These are phyloP conservation scores for Danielia oregonensis DNA, from an alignment of 805 yeast species.

Conservation along the genomic window DNA sequence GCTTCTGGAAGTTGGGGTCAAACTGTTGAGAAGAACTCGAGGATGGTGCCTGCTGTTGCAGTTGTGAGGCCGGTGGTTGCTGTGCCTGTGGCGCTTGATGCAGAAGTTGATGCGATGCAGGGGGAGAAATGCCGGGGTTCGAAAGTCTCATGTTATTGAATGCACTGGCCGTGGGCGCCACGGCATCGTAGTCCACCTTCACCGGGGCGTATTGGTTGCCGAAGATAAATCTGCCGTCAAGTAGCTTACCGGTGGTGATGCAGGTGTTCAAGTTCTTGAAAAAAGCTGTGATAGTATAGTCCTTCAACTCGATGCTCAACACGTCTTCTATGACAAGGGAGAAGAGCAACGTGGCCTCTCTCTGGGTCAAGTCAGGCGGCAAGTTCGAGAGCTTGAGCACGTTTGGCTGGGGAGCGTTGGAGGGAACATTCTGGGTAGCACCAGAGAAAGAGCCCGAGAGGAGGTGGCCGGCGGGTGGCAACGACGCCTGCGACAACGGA, in stretches of 20 bases:
- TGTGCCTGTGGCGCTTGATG: conserved; percentile 5
- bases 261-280: conserved; percentile 38
- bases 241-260: conserved; percentile 35
- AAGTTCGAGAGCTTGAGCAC: conserved; percentile 42
- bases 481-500: conserved; percentile 6
- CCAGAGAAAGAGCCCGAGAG: not conserved
- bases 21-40: conserved; percentile 9
- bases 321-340: conserved; percentile 65
- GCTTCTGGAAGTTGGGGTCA: conserved; percentile 39
- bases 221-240: conserved; percentile 39
- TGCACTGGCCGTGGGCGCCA: conserved; percentile 15
- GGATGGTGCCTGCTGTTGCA: conserved; percentile 4
- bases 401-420: conserved; percentile 2
- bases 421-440: not conserved
- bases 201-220: conserved; percentile 35
- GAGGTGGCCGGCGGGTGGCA: conserved; percentile 3
- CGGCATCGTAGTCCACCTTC: conserved; percentile 31
- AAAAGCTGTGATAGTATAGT: conserved; percentile 29
- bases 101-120: conserved; percentile 16
- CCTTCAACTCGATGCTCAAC: conserved; percentile 44
- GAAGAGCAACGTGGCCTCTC: conserved; percentile 68
- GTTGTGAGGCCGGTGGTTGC: conserved; percentile 3
- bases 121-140: conserved; percentile 31
- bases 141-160: conserved; percentile 28
- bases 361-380: conserved; percentile 58